Percentiles rank a stretch among this genome's conserved stretches.
Conservation (phyloP, 2,329 filamentous ascomycete genomes). For the Trichophyton simii region DNA sequence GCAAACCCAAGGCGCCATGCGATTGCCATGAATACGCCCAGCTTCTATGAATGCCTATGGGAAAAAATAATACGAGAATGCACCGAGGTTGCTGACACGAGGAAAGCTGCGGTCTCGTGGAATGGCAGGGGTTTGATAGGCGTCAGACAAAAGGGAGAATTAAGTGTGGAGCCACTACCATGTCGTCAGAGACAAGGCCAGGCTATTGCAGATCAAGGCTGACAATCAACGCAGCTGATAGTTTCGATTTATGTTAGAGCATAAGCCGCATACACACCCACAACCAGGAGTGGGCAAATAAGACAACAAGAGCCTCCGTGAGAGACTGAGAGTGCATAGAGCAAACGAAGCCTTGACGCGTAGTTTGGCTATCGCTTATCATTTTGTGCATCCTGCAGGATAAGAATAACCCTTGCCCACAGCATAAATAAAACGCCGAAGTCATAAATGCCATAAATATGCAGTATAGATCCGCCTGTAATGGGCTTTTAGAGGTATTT, state of each 20-base stretch:
- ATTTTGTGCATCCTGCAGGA: neutral
- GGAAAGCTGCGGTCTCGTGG: neutral
- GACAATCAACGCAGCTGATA: neutral
- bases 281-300: neutral
- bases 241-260: neutral
- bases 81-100: neutral
- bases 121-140: neutral
- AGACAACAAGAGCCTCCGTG: neutral
- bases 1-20: neutral
- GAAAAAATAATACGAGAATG: neutral
- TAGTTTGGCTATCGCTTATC: neutral
- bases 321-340: neutral
- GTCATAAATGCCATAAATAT: neutral
- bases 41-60: neutral
- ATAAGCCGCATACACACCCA: neutral
- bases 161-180: neutral
- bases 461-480: neutral
- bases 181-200: neutral
- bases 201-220: neutral
- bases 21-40: neutral
- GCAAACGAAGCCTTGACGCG: neutral
- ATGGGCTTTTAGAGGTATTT: neutral
- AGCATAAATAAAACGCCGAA: neutral
- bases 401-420: neutral
- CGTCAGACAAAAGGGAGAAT: neutral